These are phyloP conservation scores for Yarrowia bubula DNA, from an alignment of 805 yeast species.

Conservation along the genomic window DNA sequence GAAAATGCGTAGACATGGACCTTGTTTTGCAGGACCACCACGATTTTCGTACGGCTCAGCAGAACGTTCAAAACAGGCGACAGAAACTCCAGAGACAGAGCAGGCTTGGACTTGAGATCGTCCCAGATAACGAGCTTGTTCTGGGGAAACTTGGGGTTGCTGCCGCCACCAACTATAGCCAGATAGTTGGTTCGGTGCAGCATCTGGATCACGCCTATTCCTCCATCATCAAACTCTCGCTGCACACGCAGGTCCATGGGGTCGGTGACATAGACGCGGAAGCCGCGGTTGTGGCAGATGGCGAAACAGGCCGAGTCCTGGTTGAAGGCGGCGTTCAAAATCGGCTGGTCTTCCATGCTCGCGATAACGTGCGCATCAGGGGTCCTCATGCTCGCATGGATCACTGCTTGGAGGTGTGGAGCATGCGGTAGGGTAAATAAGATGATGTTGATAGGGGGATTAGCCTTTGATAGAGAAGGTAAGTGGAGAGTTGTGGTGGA, in stretches of 20 bases:
- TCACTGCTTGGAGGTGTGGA: neutral
- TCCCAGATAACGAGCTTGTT: conserved; percentile 90
- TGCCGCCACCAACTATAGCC: conserved; percentile 88
- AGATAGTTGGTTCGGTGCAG: conserved; percentile 86
- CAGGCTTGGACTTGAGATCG: conserved; percentile 73
- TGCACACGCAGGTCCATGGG: conserved; percentile 77
- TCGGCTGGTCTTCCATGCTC: conserved; percentile 26
- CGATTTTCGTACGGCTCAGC: conserved; percentile 69
- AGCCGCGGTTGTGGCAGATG: conserved; percentile 75
- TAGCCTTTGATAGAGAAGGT: neutral
- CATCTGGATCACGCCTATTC: conserved; percentile 78
- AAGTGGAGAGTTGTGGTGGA: neutral
- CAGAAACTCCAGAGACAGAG: conserved; percentile 70
- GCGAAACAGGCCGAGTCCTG: conserved; percentile 92
- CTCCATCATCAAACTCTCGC: conserved; percentile 51
- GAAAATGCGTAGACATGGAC: conserved; percentile 78
- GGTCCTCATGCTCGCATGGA: conserved; percentile 13
- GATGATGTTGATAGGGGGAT: conserved; percentile 16
- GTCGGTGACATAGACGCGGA: conserved; percentile 79
- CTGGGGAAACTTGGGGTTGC: conserved; percentile 69
- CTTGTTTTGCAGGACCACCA: conserved; percentile 65
- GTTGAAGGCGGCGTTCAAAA: conserved; percentile 58
- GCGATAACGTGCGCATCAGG: conserved; percentile 26
- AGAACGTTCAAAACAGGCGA: conserved; percentile 72
- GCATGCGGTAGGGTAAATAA: conserved; percentile 22